Conservation (phyloP, 257 asterid species). For the Scutellaria galericulata region DNA sequence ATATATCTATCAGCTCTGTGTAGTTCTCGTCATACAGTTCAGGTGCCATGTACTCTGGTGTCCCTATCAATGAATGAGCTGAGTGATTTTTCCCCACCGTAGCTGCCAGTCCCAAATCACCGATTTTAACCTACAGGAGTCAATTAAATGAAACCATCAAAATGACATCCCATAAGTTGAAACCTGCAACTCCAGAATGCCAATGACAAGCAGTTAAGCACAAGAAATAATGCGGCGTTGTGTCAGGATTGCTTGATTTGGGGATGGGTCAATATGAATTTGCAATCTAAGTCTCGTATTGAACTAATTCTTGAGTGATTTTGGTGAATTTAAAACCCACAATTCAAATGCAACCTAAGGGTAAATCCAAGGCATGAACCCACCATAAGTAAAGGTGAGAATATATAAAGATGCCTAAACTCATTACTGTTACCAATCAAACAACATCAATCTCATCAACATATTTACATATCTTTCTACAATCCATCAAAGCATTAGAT, state of each 20-base stretch:
- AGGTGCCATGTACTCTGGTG: conserved; percentile 92
- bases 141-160: conserved; percentile 24
- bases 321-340: too few relatives aligned
- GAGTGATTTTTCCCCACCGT: conserved; percentile 61
- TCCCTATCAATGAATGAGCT: conserved; percentile 74
- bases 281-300: too few relatives aligned
- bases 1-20: conserved; percentile 67
- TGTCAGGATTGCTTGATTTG: too few relatives aligned
- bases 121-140: conserved; percentile 71
- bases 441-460: not conserved
- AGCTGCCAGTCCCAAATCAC: conserved; percentile 81
- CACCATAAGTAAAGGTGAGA: too few relatives aligned
- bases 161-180: not conserved
- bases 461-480: not conserved
- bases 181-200: not conserved
- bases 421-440: not conserved
- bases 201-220: not conserved
- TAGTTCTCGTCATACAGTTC: conserved; percentile 80
- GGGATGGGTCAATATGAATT: too few relatives aligned
- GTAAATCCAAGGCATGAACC: too few relatives aligned
- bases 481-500: not conserved
- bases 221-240: too few relatives aligned
- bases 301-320: too few relatives aligned
- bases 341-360: too few relatives aligned
- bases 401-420: too few relatives aligned